phyloP scores from a whole-genome alignment of 2,329 filamentous ascomycete genomes.

The Exophiala oligosperma region DNA sequence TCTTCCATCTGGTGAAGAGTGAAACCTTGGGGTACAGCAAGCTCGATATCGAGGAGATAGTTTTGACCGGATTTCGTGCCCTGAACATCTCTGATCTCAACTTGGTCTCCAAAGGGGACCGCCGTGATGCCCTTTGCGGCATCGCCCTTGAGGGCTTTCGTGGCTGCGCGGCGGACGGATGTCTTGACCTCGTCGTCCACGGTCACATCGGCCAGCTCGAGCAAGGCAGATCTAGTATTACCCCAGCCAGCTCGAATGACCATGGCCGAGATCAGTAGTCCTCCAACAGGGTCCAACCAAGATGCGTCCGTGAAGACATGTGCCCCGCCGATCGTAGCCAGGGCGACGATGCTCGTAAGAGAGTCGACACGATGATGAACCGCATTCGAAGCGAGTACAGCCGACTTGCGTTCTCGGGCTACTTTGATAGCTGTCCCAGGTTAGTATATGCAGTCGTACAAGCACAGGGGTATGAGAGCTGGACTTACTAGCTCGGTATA shows the following conservation, averaged over 20 bases:
- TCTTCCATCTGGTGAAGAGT: conserved; percentile 67
- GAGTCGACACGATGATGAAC: conserved; percentile 96
- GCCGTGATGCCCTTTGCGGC: conserved; percentile 25
- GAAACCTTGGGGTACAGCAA: conserved; percentile 76
- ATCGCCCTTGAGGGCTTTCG: conserved; percentile 56
- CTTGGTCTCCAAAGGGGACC: conserved; percentile 55
- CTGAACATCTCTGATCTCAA: conserved; percentile 75
- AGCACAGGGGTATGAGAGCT: too few species aligned
- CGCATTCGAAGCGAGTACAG: conserved; percentile 92
- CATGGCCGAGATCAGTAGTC: conserved; percentile 87
- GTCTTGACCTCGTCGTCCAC: conserved; percentile 81
- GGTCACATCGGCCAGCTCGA: conserved; percentile 87
- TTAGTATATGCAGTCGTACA: conserved; percentile 6
- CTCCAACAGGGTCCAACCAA: conserved; percentile 93
- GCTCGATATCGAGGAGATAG: conserved; percentile 86
- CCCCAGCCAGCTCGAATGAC: conserved; percentile 86
- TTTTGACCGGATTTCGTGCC: conserved; percentile 97
- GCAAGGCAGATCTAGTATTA: conserved; percentile 78
- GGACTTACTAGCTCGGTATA: conserved; percentile 88
- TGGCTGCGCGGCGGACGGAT: conserved; percentile 67
- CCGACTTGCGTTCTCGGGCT: conserved; percentile 89
- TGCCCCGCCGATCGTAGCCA: conserved; percentile 83
- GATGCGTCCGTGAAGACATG: conserved; percentile 82
- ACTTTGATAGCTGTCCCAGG: conserved; percentile 78
- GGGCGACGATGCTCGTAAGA: conserved; percentile 88